Conservation (phyloP, 1,284 basidiomycete genomes). For the Thecaphora thlaspeos region DNA sequence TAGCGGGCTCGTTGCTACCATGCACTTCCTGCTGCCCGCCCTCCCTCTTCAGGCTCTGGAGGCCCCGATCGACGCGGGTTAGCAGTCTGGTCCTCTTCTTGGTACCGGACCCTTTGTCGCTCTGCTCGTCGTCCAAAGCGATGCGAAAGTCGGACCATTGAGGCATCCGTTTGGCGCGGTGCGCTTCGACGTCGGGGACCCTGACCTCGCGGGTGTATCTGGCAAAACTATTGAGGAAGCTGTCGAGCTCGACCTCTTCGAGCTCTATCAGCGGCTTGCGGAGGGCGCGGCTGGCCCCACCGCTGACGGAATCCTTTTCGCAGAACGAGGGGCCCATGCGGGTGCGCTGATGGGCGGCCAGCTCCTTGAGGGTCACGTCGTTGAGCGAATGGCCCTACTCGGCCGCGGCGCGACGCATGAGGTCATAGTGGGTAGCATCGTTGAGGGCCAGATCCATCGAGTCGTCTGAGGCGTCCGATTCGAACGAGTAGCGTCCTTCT, state of each 20-base stretch:
- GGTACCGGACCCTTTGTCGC: background rate
- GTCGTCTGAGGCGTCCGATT: constrained; percentile 33
- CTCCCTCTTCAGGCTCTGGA: constrained; percentile 33
- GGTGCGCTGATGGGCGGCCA: constrained; percentile 11
- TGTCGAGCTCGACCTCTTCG: constrained; percentile 54
- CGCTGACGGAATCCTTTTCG: constrained; percentile 27
- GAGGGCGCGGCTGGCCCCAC: constrained; percentile 37
- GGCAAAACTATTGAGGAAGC: constrained; percentile 52
- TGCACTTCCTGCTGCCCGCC: too few species aligned
- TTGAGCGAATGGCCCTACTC: constrained; percentile 14
- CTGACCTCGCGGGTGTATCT: constrained; percentile 53
- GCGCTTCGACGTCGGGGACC: constrained; percentile 25
- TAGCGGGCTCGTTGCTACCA: too few species aligned
- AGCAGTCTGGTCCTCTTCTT: constrained; percentile 40
- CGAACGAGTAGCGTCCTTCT: constrained; percentile 7
- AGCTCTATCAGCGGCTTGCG: constrained; percentile 50
- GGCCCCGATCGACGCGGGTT: constrained; percentile 48
- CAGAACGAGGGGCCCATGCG: constrained; percentile 12
- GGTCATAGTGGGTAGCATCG: constrained; percentile 29
- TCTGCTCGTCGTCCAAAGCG: constrained; percentile 4
- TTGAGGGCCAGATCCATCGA: constrained; percentile 23
- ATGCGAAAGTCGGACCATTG: constrained; percentile 54
- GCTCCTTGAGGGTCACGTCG: constrained; percentile 15
- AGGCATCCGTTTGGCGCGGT: constrained; percentile 48
- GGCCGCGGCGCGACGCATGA: constrained; percentile 11